Base-by-base conservation (phyloP, 306 rosid genomes). In the Elaeagnus macrophylla region DNA sequence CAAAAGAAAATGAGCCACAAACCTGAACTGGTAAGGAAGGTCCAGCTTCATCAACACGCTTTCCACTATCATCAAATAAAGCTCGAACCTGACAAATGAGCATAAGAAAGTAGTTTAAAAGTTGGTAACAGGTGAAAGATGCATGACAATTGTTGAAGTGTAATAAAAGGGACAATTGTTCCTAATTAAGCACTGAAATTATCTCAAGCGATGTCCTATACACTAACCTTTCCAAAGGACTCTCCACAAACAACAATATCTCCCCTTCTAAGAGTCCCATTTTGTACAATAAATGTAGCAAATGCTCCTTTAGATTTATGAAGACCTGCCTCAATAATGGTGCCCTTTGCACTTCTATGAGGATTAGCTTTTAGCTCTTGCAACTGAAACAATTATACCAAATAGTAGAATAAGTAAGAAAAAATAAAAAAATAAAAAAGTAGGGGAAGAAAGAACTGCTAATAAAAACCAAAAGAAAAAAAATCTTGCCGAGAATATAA, bases 361-460 rank as follows among this genome's bases (percentile, higher is more conserved):
- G 96, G 99, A 80, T 91, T 91, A 44, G 95, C 99, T 82, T 87
- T 91, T 77, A 91, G 76, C 69, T 91, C 99, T 91, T 87, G 99
- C 84, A 91, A 75, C 99, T 91, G 66, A 64, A 75, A 57, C 41
- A 76, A 40, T 48, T 48, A 80, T 50, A 53, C 67, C 60, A 51
- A 50, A 59, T 48, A 61, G 79, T 67, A 76, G 82, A 64, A 63
- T 64, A 57, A 44, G 62, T 10, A 19, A 9, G 63, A 51, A 68
- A 56, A 67, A 53, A 12, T 7, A 49, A 25, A 57, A 41, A 61
- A 56, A 60, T 3, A 6, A 48, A 51, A 38, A 36, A 53, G 39
- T n/a, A 48, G 20, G 2, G 40, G 48, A 10, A 25, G 10, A 25
- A 9, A n/a, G 7, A 7, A 16, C 38, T 13, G 50, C 6, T 10